Evolutionary conservation across 176 grass and related monocot species (phyloP).

Genomic region (Oryza meridionalis): DNA sequence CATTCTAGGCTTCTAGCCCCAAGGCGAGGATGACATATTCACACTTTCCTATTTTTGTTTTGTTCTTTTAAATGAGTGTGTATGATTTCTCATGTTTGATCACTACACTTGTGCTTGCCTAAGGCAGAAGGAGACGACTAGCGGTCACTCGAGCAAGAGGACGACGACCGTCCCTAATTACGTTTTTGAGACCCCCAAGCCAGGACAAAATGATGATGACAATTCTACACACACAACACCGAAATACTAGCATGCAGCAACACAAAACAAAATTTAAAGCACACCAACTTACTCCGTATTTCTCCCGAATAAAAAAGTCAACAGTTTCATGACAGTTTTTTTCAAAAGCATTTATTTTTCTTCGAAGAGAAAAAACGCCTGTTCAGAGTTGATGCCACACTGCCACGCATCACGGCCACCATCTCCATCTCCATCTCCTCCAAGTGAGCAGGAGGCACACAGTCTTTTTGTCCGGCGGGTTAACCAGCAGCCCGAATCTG

Average conservation of each 20-base stretch:
- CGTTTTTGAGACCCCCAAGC: background rate
- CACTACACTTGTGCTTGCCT: background rate
- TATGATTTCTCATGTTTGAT: background rate
- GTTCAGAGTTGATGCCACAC: background rate
- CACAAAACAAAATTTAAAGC: background rate
- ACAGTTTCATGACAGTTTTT: background rate
- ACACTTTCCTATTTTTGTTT: background rate
- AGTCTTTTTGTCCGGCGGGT: constrained; percentile 10
- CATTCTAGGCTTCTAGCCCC: background rate
- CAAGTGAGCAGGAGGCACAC: constrained; percentile 6
- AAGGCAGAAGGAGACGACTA: too few species aligned
- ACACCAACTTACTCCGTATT: background rate
- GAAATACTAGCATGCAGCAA: background rate
- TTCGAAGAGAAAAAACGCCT: background rate
- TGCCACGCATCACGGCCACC: background rate
- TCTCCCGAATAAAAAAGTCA: background rate
- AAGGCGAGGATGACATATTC: background rate
- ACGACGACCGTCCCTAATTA: background rate
- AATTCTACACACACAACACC: background rate
- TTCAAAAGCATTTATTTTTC: background rate
- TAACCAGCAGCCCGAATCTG: background rate
- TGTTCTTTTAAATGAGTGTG: background rate
- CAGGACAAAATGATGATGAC: background rate
- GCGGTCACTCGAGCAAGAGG: background rate
- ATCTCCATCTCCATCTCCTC: background rate